Evolutionary conservation across 306 rosid genomes (phyloP), one percentile per base, ranked within the genome.

Genomic region (Amphicarpaea edgeworthii): DNA sequence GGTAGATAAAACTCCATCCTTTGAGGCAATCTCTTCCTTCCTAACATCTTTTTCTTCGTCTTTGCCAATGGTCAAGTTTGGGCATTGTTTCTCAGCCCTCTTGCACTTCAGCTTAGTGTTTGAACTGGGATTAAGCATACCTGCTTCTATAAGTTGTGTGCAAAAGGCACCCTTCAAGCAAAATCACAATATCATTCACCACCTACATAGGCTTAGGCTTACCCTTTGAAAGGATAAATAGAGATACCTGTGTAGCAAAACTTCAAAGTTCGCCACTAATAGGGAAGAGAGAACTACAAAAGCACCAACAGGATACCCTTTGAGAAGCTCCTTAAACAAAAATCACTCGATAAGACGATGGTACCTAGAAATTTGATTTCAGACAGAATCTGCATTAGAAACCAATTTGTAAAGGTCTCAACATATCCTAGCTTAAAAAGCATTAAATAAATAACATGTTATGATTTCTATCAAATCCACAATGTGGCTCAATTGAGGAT

Each of bases 331-430:
- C 55, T 85, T 15, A 85, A 59, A 73, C 85, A 87, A 58, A 91
- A 91, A 42, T 93, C 91, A 50, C 84, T 66, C 58, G 89, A 86
- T 80, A 91, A 91, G 76, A 89, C 85, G 73, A 79, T 82, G 34
- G 93, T 89, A 37, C 97, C 93, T 9, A 89, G 73, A 76, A 89
- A 72, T 12, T 91, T 89, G 41, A 93, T 82, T 72, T 34, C 40
- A 34, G 40, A 73, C 64, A 89, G 91, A 83, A 89, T 84, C 91
- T 89, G 90, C 81, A 34, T 51, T 51, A 51, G 6, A 51, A 19
- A 51, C 12, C 59, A 51, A 8, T 6, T 19, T 19, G 12, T 51
- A 19, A 51, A 51, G 24, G 40, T 34, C 40, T 34, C 40, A 6
- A 34, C 40, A 34, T 34, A 34, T 34, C 40, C 40, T 7, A 34